Conservation (phyloP, 2,329 filamentous ascomycete species). For the Fusarium guadeloupense region DNA sequence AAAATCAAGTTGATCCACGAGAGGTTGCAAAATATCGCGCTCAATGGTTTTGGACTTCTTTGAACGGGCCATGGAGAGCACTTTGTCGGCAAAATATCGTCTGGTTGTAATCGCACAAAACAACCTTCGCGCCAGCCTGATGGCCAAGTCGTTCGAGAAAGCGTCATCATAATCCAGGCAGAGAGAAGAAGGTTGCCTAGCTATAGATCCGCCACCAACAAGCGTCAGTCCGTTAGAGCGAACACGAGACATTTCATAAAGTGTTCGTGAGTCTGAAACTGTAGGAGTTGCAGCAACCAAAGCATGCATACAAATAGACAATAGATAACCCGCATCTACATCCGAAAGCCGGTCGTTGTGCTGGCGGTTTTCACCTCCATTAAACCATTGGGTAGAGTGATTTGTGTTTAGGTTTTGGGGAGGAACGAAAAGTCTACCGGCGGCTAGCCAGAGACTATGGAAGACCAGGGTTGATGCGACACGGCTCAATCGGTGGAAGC, state of each 20-base stretch:
- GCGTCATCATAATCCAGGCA: conserved; percentile 70
- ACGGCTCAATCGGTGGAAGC: conserved; percentile 67
- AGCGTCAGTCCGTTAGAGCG: conserved; percentile 64
- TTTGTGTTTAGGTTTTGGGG: conserved; percentile 56
- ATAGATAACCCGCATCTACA: conserved; percentile 60
- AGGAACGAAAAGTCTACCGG: conserved; percentile 66
- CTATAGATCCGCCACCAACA: conserved; percentile 56
- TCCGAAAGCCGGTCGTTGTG: conserved; percentile 54
- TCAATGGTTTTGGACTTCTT: conserved; percentile 45
- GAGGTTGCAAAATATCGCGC: conserved; percentile 56
- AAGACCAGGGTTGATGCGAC: conserved; percentile 67
- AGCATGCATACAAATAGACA: conserved; percentile 71
- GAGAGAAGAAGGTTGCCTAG: conserved; percentile 58
- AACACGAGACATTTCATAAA: conserved; percentile 69
- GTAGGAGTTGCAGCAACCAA: conserved; percentile 67
- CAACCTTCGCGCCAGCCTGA: conserved; percentile 66
- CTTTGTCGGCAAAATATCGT: conserved; percentile 59
- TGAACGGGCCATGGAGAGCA: conserved; percentile 48
- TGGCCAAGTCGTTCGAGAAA: conserved; percentile 68
- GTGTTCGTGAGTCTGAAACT: conserved; percentile 56
- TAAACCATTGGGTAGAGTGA: conserved; percentile 41
- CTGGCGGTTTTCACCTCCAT: conserved; percentile 49
- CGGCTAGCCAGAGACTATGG: conserved; percentile 71
- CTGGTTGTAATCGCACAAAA: conserved; percentile 66
- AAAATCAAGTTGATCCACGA: conserved; percentile 64